A percentile compares a stretch with the other conserved stretches of the same genome.
phyloP scores from a whole-genome alignment of 345 rosid genomes.

The Eutrema heterophyllum region DNA sequence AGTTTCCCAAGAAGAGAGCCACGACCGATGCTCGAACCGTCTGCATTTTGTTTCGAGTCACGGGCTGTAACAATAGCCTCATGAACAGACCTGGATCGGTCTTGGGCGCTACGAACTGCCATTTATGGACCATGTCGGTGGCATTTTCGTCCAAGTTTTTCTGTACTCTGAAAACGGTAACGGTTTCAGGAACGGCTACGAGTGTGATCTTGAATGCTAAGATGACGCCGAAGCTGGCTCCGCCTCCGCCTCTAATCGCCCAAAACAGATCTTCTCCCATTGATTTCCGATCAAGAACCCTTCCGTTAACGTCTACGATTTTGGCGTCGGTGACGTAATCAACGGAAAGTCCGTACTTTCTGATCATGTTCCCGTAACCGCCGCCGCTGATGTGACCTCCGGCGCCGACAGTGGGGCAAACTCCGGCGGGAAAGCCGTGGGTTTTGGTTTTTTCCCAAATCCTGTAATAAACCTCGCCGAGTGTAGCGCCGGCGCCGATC shows the following conservation, averaged over 20 bases:
- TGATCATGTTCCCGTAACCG: conserved; percentile 53
- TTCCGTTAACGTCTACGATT: conserved; percentile 47
- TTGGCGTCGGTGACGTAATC: conserved; percentile 53
- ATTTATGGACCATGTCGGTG: conserved; percentile 36
- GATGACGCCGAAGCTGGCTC: conserved; percentile 54
- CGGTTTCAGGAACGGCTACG: conserved; percentile 44
- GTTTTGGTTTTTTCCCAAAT: conserved; percentile 42
- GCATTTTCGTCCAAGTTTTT: conserved; percentile 34
- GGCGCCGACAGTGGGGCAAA: conserved; percentile 59
- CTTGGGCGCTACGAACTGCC: conserved; percentile 58
- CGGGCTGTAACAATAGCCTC: conserved; percentile 60
- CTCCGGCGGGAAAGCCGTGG: conserved; percentile 55
- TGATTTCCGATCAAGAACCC: conserved; percentile 36
- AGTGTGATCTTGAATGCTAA: conserved; percentile 44
- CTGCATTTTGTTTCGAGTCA: conserved; percentile 27
- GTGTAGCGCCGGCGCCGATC: conserved; percentile 45
- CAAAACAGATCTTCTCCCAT: conserved; percentile 70
- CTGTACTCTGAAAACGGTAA: conserved; percentile 45
- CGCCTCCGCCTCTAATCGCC: conserved; percentile 61
- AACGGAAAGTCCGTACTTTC: conserved; percentile 52
- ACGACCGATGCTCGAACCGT: conserved; percentile 38
- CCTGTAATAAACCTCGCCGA: conserved; percentile 49
- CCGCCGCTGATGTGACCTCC: conserved; percentile 67
- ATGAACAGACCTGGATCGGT: conserved; percentile 51
- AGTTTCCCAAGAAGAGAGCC: conserved; percentile 39